Evolutionary conservation across 495 filamentous ascomycete genomes (phyloP).

Genomic region (Lindgomyces ingoldianus): DNA sequence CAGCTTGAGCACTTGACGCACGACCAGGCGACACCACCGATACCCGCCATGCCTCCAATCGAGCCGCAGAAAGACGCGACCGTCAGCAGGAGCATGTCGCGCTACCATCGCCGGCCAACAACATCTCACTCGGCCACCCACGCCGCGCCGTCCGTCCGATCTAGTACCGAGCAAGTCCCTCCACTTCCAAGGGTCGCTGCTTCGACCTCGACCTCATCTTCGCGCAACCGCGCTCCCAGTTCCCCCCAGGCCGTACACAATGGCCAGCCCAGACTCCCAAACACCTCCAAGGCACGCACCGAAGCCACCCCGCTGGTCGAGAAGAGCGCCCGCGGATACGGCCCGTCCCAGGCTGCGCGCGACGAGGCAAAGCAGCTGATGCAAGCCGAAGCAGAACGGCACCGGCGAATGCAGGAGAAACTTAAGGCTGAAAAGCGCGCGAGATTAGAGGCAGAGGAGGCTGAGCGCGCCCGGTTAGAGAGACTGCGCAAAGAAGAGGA

Average conservation of each 20-base stretch:
- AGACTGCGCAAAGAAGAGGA: constrained; percentile 23
- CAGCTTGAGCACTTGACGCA: background rate
- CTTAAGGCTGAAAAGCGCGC: constrained; percentile 30
- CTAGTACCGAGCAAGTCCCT: constrained; percentile 17
- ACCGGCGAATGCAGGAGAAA: constrained; percentile 30
- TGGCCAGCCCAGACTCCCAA: constrained; percentile 17
- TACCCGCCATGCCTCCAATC: constrained; percentile 20
- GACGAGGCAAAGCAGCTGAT: constrained; percentile 37
- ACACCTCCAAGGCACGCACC: constrained; percentile 6
- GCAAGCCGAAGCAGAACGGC: constrained; percentile 37
- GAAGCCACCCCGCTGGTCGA: constrained; percentile 6
- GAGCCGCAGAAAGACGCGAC: constrained; percentile 26
- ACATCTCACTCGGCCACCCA: constrained; percentile 22
- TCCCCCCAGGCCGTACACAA: constrained; percentile 19
- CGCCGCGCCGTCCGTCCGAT: constrained; percentile 8
- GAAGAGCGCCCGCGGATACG: constrained; percentile 3
- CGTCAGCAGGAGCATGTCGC: constrained; percentile 42
- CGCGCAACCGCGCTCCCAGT: constrained; percentile 25
- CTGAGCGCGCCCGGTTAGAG: constrained; percentile 18
- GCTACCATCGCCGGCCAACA: constrained; percentile 41
- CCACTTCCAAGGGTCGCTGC: constrained; percentile 9
- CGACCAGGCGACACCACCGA: background rate
- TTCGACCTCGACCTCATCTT: background rate
- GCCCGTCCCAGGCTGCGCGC: constrained; percentile 22
- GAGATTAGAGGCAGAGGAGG: constrained; percentile 30